Percentiles rank a stretch among this genome's conserved stretches.
Evolutionary conservation across 805 yeast genomes (phyloP).

Genomic region (Myxozyma melibiosi): DNA sequence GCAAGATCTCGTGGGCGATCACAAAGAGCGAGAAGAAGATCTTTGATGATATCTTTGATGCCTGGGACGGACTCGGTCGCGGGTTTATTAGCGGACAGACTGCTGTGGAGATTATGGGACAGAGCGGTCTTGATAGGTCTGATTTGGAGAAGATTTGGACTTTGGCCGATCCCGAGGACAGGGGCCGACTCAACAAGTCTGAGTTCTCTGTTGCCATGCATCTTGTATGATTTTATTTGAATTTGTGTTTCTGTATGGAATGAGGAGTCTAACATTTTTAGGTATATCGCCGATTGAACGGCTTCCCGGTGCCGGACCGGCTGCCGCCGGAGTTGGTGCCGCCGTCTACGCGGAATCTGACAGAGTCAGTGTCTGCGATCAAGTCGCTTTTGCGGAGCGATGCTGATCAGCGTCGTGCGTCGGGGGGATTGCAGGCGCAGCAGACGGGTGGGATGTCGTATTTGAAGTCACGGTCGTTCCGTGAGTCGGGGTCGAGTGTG

Average conservation of each 20-base stretch:
- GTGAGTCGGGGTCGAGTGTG: constrained; percentile 38
- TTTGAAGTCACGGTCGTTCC: constrained; percentile 42
- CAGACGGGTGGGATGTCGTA: constrained; percentile 39
- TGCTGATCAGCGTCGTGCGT: constrained; percentile 38
- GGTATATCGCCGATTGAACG: constrained; percentile 82
- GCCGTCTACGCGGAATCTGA: constrained; percentile 74
- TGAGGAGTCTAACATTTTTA: not conserved
- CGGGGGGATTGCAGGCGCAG: constrained; percentile 31
- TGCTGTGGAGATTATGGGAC: constrained; percentile 84
- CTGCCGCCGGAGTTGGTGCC: constrained; percentile 91
- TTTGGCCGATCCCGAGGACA: constrained; percentile 76
- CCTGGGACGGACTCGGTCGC: constrained; percentile 71
- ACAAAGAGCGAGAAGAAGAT: constrained; percentile 83
- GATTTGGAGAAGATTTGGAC: constrained; percentile 93
- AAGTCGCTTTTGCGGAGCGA: constrained; percentile 61
- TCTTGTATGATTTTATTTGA: constrained; percentile 47
- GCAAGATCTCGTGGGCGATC: constrained; percentile 74
- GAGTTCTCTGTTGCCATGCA: constrained; percentile 98
- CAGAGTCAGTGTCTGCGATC: constrained; percentile 68
- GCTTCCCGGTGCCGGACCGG: constrained; percentile 76
- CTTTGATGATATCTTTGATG: constrained; percentile 82
- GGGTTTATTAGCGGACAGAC: constrained; percentile 79
- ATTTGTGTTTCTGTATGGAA: not conserved
- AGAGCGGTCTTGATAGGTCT: constrained; percentile 82
- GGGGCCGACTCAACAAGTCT: constrained; percentile 82